A percentile compares a stretch with the other conserved stretches of the same genome.
phyloP scores from a whole-genome alignment of 306 rosid species.

The Gleditsia sinensis region DNA sequence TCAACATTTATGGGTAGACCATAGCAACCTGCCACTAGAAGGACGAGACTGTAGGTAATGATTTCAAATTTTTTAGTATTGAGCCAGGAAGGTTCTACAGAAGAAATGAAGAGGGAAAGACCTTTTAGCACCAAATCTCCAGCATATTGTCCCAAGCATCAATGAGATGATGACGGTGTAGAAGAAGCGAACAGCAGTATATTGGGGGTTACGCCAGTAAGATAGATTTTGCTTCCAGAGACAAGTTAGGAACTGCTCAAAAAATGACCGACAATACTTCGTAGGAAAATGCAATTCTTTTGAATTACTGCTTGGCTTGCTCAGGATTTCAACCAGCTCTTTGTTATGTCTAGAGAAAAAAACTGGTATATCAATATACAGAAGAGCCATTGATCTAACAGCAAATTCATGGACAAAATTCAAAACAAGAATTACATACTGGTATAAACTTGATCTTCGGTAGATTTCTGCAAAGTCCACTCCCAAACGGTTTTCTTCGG shows the following conservation, averaged over 20 bases:
- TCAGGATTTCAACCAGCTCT: conserved; percentile 75
- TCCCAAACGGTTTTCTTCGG: conserved; percentile 81
- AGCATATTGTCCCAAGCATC: conserved; percentile 95
- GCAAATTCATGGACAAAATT: conserved; percentile 20
- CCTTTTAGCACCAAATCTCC: conserved; percentile 96
- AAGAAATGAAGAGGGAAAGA: conserved; percentile 25
- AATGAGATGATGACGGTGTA: conserved; percentile 89
- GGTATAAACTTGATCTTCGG: conserved; percentile 74
- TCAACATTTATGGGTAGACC: background rate
- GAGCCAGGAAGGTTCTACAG: no score
- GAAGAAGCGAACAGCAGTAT: conserved; percentile 94
- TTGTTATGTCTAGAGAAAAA: conserved; percentile 59
- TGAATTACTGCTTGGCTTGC: conserved; percentile 66
- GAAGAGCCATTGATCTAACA: background rate
- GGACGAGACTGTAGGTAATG: background rate
- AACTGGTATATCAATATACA: conserved; percentile 32
- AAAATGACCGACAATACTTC: conserved; percentile 75
- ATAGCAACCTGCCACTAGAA: conserved; percentile 11
- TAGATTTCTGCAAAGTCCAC: conserved; percentile 94
- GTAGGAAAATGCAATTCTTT: conserved; percentile 81
- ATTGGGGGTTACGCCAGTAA: conserved; percentile 96
- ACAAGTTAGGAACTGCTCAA: conserved; percentile 90
- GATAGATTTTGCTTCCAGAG: conserved; percentile 97
- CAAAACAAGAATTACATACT: conserved; percentile 45
- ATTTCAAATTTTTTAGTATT: background rate